Base-by-base conservation (phyloP, 768 basidiomycete genomes). In the Suillus fuscotomentosus region DNA sequence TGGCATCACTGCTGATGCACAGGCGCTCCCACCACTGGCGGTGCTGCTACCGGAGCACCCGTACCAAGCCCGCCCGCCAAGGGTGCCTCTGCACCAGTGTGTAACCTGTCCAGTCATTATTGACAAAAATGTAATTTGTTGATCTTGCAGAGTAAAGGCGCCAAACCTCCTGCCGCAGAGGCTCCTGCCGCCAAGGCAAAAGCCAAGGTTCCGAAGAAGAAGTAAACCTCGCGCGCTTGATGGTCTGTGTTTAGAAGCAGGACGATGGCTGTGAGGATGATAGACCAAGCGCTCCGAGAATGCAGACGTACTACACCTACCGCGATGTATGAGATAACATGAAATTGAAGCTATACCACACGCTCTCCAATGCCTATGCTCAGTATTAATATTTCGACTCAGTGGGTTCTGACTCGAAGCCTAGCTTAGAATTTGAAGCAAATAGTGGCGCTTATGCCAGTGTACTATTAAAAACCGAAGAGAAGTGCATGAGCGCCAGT, bases 191-290 rank as follows among this genome's bases (percentile, higher is more conserved):
- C 69, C 24, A 75, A 77, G 38, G 34, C 57, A 55, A 74, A 76
- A 60, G 68, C 54, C 39, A 75, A 76, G 66, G 67, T 36, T 2
- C 47, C 66, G 11, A 75, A 77, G 74, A 75, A 75, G 70, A 75
- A 75, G 67, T 75, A 67, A 59, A 59, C 39, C 17, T 27, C 5
- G 24, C 24, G 39, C 39, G 24, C 56, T 41, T 59, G 20, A 20
- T 54, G 31, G 10, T 31, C 20, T 27, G 17, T 22, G 56, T 39
- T 59, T 59, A 24, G 56, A 59, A 59, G 17, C 39, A 41, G 56
- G 39, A 11, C 24, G 38, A 57, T 41, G 24, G 14, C 39, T 27
- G 24, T 59, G 24, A 27, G 41, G 39, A 17, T 27, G 17, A 6
- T 42, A 59, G 56, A 41, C 10, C 17, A 5, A 41, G 39, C 39